Evolutionary conservation across 306 rosid species (phyloP).

Genomic region (Corylus avellana): DNA sequence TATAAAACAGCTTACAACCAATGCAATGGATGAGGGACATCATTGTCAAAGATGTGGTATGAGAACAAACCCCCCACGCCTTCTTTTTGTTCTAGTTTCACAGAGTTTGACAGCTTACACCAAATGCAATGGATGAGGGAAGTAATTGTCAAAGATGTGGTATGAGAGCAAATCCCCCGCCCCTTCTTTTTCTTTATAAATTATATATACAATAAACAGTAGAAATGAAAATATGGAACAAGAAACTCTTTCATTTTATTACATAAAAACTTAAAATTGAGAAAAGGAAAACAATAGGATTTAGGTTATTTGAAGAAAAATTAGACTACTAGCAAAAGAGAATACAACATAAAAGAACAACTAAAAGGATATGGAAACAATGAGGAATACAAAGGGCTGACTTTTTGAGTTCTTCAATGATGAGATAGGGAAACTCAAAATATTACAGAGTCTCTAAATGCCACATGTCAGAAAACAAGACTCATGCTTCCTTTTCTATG

Average conservation of each 20-base stretch:
- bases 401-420: constrained; percentile 3
- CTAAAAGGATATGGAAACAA: not conserved
- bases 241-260: not conserved
- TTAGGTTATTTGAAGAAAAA: not conserved
- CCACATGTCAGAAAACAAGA: not conserved
- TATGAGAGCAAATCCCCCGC: not conserved
- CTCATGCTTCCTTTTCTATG: not conserved
- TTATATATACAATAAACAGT: not conserved
- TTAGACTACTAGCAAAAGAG: not conserved
- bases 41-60: not conserved
- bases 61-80: not conserved
- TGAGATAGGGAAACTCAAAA: not conserved
- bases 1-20: not conserved
- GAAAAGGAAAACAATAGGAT: not conserved
- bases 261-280: not conserved
- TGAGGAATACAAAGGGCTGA: not conserved
- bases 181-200: not conserved
- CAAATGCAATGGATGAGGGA: not conserved
- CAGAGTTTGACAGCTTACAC: not conserved
- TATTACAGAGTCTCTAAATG: not conserved
- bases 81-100: not conserved
- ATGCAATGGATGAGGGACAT: not conserved
- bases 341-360: not conserved
- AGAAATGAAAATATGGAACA: not conserved
- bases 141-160: not conserved